Percentiles rank a stretch among this genome's conserved stretches.
Conservation (phyloP, 768 basidiomycete genomes). For the Mycena capillaripes region DNA sequence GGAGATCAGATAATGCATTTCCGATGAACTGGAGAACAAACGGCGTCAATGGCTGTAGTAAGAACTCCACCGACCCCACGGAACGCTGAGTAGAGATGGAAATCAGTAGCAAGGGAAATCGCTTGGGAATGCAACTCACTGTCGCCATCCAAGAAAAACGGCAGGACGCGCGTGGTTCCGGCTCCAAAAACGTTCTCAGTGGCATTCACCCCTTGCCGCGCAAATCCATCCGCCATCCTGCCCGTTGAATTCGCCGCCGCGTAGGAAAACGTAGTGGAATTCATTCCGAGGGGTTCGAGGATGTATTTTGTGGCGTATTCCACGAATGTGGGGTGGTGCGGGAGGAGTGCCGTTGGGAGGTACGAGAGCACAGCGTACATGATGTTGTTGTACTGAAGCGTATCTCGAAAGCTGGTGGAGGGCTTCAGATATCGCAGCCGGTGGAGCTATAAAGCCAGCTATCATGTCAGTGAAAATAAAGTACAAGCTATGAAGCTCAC, state of each 20-base stretch:
- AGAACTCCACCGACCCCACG: neutral
- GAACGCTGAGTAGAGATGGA: neutral
- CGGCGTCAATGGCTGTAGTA: neutral
- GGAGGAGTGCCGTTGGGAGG: conserved; percentile 14
- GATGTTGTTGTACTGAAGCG: neutral
- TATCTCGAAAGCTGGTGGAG: neutral
- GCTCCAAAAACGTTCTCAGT: neutral
- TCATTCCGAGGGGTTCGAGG: neutral
- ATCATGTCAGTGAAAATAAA: neutral
- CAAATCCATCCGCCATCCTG: neutral
- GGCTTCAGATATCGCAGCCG: neutral
- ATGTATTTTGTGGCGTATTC: conserved; percentile 6
- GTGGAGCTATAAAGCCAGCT: neutral
- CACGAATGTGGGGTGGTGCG: conserved; percentile 3
- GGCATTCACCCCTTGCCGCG: neutral
- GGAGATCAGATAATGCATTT: neutral
- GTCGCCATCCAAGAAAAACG: conserved; percentile 3
- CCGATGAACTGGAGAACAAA: neutral
- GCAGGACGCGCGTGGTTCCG: neutral
- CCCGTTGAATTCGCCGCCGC: neutral
- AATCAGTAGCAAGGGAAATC: no score
- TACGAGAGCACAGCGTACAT: conserved; percentile 14
- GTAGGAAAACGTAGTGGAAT: neutral
- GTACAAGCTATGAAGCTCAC: neutral
- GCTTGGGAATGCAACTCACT: neutral